Evolutionary conservation across 2,329 filamentous ascomycete genomes (phyloP), one percentile per base, ranked within the genome.

Genomic region (Colletotrichum sublineola): DNA sequence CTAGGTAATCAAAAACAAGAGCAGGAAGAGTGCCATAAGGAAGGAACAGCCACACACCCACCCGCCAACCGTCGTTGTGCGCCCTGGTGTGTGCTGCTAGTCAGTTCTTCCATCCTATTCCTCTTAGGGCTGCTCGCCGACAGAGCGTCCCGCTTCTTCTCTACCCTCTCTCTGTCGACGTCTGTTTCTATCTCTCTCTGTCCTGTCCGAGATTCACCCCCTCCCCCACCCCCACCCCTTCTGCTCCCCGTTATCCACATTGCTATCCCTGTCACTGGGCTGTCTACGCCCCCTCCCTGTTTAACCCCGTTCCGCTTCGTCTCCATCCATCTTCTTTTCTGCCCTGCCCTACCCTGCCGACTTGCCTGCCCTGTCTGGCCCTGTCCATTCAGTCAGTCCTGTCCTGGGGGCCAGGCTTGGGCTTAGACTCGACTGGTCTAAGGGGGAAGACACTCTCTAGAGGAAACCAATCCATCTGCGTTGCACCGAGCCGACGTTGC

Each of bases 51-150:
- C 57, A 71, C 57, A 68, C 64, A 52, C 46, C 44, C 50, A 52
- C 46, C 44, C 50, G 57, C 68, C 64, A 68, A 57, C 57, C 64
- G 64, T 67, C 52, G 57, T 29, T 36, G 53, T 53, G 57, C 42
- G 63, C 52, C 52, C 52, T 63, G 64, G 64, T 60, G 57, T 52
- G 57, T 29, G 62, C 42, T 46, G 38, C 68, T 71, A 71, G 64
- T 58, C 68, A 71, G 64, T 68, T 38, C 57, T 40, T 68, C 68
- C 64, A 58, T 71, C 44, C 65, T 68, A 71, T 68, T 68, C 68
- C 68, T 58, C 24, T 71, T 68, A 68, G 57, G 64, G 68, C 68
- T 68, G 57, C 65, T 40, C 36, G 68, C 68, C 68, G 64, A 70
- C 38, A 36, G 15, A 64, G 52, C 46, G 63, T 70, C 55, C 63